Base-by-base conservation (phyloP, 73 alveolate species). In the Symbiodinium natans region DNA sequence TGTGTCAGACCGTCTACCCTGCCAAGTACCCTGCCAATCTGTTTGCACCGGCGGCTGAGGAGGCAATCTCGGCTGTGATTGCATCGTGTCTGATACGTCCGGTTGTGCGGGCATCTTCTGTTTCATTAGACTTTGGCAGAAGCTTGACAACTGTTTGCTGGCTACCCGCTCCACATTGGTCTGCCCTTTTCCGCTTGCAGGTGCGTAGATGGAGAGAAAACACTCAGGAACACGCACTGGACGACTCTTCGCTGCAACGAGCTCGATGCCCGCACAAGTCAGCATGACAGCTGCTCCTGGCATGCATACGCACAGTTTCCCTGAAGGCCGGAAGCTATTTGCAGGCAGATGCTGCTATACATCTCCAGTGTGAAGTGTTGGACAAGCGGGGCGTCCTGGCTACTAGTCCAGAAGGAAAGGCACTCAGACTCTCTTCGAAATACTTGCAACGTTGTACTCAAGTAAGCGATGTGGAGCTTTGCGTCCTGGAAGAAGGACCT, bases 351-450 rank as follows among this genome's bases (percentile, higher is more conserved):
- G 93, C 52, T 21, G 36, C 40, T 8, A 46, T 85, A 36, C 82
- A 85, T 0, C 39, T 85, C 19, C 82, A 85, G 29, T 85, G 93
- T 33, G 82, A 85, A 2, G 80, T 85, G 52, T 33, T 85, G 71
- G 93, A 43, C 82, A 85, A 85, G 25, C 82, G 39, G n/a, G 82
- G 93, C 82, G 36, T 85, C 36, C 80, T 85, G 46, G 40, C 41
- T 8, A 29, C 80, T 17, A 63, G 36, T 63, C 33, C 80, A n/a
- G 80, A 63, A 63, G 80, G 38, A 63, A 36, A 17, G 38, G 29
- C 21, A 63, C n/a, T n/a, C n/a, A n/a, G n/a, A n/a, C n/a, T n/a
- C n/a, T n/a, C n/a, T n/a, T n/a, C n/a, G n/a, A n/a, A n/a, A n/a
- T n/a, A n/a, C n/a, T n/a, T n/a, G n/a, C n/a, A n/a, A n/a, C n/a